phyloP scores from a whole-genome alignment of 179 eudicot genomes.

The Actinidia chinensis region DNA sequence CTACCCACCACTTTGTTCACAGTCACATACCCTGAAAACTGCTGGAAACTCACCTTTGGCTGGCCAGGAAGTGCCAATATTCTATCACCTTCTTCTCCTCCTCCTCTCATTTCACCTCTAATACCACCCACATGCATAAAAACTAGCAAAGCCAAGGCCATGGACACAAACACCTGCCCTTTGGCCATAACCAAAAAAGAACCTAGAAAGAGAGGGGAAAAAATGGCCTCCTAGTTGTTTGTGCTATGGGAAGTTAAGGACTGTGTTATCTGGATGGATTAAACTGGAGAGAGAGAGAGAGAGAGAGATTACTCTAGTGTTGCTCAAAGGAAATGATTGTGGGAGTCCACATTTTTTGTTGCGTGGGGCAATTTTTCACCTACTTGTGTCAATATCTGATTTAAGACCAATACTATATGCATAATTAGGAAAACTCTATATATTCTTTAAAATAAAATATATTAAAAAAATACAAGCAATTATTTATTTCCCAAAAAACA shows the following conservation, averaged over 20 bases:
- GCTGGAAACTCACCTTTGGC: slow-evolving; percentile 69
- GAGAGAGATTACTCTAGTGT: background rate
- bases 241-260: background rate
- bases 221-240: slow-evolving; percentile 11
- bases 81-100: slow-evolving; percentile 59
- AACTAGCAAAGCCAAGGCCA: slow-evolving; percentile 9
- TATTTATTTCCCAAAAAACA: too few species aligned
- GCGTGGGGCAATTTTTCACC: background rate
- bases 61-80: slow-evolving; percentile 71
- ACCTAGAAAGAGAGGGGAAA: background rate
- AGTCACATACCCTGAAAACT: slow-evolving; percentile 82
- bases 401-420: too few species aligned
- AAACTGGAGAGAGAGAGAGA: slow-evolving; percentile 17
- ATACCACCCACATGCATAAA: slow-evolving; percentile 15
- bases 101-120: background rate
- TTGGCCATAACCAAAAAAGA: slow-evolving; percentile 18
- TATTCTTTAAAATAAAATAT: background rate
- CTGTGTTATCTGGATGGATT: background rate
- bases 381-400: background rate
- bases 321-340: slow-evolving; percentile 1
- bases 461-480: background rate
- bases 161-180: slow-evolving; percentile 4
- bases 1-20: slow-evolving; percentile 62
- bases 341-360: background rate
- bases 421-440: too few species aligned